Conservation (phyloP, 2,329 filamentous ascomycete species). For the Akanthomyces lecanii region DNA sequence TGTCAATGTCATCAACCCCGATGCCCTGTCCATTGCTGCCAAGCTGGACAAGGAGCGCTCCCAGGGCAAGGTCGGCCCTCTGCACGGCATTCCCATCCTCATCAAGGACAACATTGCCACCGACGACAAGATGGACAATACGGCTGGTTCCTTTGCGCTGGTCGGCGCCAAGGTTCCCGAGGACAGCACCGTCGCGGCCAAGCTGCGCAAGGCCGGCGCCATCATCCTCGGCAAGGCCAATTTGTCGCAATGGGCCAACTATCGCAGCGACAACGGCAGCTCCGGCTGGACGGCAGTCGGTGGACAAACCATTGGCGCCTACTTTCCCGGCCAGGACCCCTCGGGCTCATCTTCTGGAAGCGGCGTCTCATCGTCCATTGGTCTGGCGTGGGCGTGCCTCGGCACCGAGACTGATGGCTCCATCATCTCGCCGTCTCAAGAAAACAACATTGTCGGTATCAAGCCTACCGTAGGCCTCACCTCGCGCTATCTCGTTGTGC, state of each 20-base stretch:
- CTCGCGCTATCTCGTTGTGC: slow-evolving; percentile 58
- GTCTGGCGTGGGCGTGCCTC: slow-evolving; percentile 53
- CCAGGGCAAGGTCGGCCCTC: slow-evolving; percentile 29
- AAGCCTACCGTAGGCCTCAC: slow-evolving; percentile 64
- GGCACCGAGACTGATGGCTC: slow-evolving; percentile 62
- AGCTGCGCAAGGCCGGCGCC: slow-evolving; percentile 55
- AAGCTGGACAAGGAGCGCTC: slow-evolving; percentile 26
- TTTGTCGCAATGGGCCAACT: slow-evolving; percentile 61
- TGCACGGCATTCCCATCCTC: slow-evolving; percentile 59
- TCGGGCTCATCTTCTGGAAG: slow-evolving; percentile 58
- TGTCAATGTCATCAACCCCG: slow-evolving; percentile 34
- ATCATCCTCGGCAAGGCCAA: slow-evolving; percentile 63
- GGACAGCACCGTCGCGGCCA: slow-evolving; percentile 55
- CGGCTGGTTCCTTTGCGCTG: slow-evolving; percentile 56
- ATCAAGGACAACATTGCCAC: slow-evolving; percentile 63
- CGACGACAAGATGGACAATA: slow-evolving; percentile 55
- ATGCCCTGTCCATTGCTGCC: slow-evolving; percentile 30
- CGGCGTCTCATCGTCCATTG: slow-evolving; percentile 58
- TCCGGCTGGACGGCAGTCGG: slow-evolving; percentile 63
- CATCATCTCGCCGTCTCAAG: slow-evolving; percentile 50
- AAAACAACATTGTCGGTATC: slow-evolving; percentile 61
- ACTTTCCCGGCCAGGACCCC: slow-evolving; percentile 58
- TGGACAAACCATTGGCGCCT: slow-evolving; percentile 58
- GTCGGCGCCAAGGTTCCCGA: slow-evolving; percentile 49
- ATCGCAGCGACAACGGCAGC: slow-evolving; percentile 50